Evolutionary conservation across 1,139 yeast species (phyloP).

Genomic region (Tardiomyces blankii): DNA sequence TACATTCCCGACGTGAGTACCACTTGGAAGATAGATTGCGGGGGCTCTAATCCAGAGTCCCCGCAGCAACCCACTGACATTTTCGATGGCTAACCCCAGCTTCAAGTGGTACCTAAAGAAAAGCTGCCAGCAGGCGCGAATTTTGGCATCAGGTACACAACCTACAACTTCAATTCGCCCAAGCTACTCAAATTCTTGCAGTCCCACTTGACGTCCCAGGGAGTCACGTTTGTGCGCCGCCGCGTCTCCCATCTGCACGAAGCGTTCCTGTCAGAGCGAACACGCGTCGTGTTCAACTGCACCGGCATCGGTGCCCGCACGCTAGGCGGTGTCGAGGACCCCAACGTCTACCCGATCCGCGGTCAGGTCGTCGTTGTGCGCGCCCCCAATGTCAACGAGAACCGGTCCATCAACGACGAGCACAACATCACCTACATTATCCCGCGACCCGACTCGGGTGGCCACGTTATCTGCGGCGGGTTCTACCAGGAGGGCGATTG

Average conservation of each 20-base stretch:
- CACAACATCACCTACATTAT: constrained; percentile 45
- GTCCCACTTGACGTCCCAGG: constrained; percentile 31
- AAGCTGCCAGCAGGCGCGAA: constrained; percentile 38
- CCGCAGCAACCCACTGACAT: too few relatives aligned
- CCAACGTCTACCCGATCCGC: constrained; percentile 46
- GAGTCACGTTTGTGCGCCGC: constrained; percentile 38
- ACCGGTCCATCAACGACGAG: constrained; percentile 13
- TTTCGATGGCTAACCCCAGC: not conserved
- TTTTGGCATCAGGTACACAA: constrained; percentile 42
- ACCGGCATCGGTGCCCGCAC: constrained; percentile 53
- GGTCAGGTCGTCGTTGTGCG: constrained; percentile 59
- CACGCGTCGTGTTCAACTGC: constrained; percentile 51
- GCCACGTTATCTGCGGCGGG: constrained; percentile 59
- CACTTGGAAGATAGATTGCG: too few relatives aligned
- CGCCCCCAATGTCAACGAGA: constrained; percentile 29
- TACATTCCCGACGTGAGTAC: constrained; percentile 37
- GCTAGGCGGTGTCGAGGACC: constrained; percentile 48
- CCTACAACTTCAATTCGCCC: constrained; percentile 65
- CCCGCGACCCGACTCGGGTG: constrained; percentile 53
- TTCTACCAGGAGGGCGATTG: constrained; percentile 48
- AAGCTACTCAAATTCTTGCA: constrained; percentile 38
- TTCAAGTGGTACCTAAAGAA: constrained; percentile 5
- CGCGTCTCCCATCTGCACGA: constrained; percentile 42
- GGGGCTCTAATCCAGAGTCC: constrained; percentile 1
- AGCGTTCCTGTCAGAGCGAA: constrained; percentile 31